A percentile compares a stretch with the other conserved stretches of the same genome.
These are phyloP conservation scores for Chlorella sp. DNA, from an alignment of 139 green algal genomes.

Conservation along the genomic window DNA sequence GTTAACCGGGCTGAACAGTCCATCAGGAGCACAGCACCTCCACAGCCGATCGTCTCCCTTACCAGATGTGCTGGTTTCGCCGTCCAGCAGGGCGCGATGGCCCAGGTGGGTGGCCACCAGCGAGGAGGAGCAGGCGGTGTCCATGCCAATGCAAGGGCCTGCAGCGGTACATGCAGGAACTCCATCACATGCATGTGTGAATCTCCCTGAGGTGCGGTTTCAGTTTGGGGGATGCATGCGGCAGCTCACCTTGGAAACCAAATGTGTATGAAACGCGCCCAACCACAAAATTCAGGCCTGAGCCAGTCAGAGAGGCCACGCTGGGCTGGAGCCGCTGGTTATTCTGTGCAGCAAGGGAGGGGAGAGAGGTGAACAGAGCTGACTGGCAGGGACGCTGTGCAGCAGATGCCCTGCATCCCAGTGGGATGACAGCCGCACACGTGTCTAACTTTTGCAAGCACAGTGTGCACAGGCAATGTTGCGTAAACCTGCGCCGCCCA, in stretches of 20 bases:
- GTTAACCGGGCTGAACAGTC: too few species aligned
- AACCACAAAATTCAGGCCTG: constrained; percentile 48
- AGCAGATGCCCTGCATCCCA: too few species aligned
- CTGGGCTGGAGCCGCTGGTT: constrained; percentile 49
- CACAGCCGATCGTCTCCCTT: not conserved
- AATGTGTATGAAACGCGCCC: constrained; percentile 72
- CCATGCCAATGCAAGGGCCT: constrained; percentile 59
- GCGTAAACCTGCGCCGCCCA: too few species aligned
- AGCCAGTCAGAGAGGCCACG: constrained; percentile 60
- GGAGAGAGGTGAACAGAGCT: too few species aligned
- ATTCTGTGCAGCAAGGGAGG: constrained; percentile 22
- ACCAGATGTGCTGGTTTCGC: constrained; percentile 16
- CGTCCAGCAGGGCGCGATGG: constrained; percentile 23
- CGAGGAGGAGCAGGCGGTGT: constrained; percentile 74
- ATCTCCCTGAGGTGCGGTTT: not conserved
- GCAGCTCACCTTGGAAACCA: constrained; percentile 67
- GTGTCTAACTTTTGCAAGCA: too few species aligned
- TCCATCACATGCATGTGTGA: not conserved
- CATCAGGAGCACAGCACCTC: not conserved
- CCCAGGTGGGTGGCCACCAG: constrained; percentile 61
- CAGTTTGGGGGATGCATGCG: too few species aligned
- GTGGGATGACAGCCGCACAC: too few species aligned
- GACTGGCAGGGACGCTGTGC: too few species aligned
- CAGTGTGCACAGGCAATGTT: too few species aligned
- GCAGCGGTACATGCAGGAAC: not conserved